These are phyloP conservation scores for Penicillium sp. DNA, from an alignment of 2,329 filamentous ascomycete genomes.

Conservation along the genomic window DNA sequence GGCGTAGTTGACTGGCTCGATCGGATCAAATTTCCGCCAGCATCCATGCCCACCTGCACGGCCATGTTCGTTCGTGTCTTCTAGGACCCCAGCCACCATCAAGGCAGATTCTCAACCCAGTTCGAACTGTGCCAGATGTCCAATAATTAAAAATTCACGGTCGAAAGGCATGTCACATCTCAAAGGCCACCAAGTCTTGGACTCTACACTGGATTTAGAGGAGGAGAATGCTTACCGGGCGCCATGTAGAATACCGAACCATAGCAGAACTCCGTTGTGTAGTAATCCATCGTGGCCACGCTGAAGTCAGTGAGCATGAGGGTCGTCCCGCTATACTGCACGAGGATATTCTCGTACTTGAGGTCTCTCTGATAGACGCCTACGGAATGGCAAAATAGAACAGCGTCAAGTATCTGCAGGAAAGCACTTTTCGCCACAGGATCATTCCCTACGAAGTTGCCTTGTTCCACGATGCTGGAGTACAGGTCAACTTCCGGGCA, in stretches of 20 bases:
- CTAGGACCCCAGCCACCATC: too few species aligned
- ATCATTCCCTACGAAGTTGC: not conserved
- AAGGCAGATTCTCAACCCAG: too few species aligned
- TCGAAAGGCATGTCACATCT: too few species aligned
- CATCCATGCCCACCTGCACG: too few species aligned
- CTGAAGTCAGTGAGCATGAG: not conserved
- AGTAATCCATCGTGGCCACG: not conserved
- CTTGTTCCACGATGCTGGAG: not conserved
- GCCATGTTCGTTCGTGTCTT: too few species aligned
- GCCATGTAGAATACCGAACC: not conserved
- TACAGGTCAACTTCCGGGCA: not conserved
- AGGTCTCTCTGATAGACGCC: not conserved
- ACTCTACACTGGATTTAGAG: not conserved
- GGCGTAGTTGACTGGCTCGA: too few species aligned
- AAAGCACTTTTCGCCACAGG: not conserved
- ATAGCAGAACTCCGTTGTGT: not conserved
- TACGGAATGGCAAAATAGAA: not conserved
- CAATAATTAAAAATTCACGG: too few species aligned
- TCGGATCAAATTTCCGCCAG: too few species aligned
- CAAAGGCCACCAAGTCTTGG: too few species aligned
- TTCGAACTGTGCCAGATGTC: too few species aligned
- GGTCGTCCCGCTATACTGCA: not conserved
- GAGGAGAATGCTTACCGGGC: not conserved
- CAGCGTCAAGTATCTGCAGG: not conserved
- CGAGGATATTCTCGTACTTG: not conserved